Evolutionary conservation across 495 filamentous ascomycete genomes (phyloP), one percentile per base, ranked within the genome.

Genomic region (Penicillium flavigenum): DNA sequence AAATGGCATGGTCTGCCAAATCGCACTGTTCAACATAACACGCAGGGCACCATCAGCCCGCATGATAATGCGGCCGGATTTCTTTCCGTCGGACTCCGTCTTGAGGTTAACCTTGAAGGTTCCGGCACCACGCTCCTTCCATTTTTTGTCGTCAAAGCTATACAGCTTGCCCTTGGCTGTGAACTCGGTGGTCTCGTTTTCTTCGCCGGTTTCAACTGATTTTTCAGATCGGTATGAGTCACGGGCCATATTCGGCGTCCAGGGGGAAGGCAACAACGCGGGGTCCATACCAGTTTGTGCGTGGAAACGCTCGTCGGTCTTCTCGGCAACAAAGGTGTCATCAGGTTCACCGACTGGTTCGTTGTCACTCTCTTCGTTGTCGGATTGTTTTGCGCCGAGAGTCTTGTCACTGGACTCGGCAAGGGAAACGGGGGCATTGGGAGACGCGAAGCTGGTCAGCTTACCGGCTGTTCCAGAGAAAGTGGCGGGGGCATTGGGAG

Each of bases 51-150:
- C 88, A 59, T 96, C 90, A 43, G 93, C 90, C 5, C 92, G 84
- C 86, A 96, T 91, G 57, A 96, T 82, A 63, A 96, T 81, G 24
- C 92, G 86, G 11, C 83, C 83, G 24, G 76, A 68, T 56, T 76
- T 79, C 10, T 67, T 65, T 12, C 83, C 80, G 47, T 85, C 79
- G 5, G 66, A 64, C 7, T 76, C 69, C n/a, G 83, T 78, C 47
- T 54, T 59, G 10, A 87, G 84, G 63, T 96, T 96, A 65, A 96
- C 79, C 72, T 92, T 92, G 63, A 96, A 81, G 50, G 83, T 86
- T 34, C 92, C 92, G 9, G 85, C 79, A 19, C 92, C 92, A 24
- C 91, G 83, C 71, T 96, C 92, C 64, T 90, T 91, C 92, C 92
- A 96, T n/a, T 79, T 79, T 59, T 87, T 88, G 54, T 83, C 76